Evolutionary conservation across 495 filamentous ascomycete species (phyloP).

Genomic region (Penicillium taxi): DNA sequence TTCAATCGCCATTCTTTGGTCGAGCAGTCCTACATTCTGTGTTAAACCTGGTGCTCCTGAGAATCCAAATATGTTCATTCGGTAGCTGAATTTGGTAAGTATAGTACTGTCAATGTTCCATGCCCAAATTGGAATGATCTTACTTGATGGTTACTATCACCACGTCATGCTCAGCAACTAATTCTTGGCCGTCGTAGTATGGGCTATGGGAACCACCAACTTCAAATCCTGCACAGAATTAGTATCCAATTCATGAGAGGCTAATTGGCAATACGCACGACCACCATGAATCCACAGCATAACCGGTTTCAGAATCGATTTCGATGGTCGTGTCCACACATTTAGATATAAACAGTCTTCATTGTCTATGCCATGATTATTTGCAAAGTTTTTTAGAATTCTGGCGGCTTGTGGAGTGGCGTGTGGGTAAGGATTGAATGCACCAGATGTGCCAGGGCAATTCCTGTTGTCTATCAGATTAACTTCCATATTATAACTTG

Average conservation of each 20-base stretch:
- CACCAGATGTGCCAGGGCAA: constrained; percentile 1
- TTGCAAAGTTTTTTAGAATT: constrained; percentile 23
- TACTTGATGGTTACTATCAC: constrained; percentile 38
- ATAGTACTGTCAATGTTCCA: not conserved
- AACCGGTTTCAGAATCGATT: constrained; percentile 23
- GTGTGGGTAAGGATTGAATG: constrained; percentile 14
- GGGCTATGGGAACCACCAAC: constrained; percentile 25
- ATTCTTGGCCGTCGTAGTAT: constrained; percentile 33
- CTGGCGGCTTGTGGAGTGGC: constrained; percentile 18
- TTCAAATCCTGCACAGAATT: constrained; percentile 16
- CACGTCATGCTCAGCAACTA: constrained; percentile 33
- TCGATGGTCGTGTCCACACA: constrained; percentile 30
- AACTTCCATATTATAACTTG: not conserved
- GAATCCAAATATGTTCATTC: constrained; percentile 46
- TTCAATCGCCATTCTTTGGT: constrained; percentile 40
- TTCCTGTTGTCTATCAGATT: constrained; percentile 2
- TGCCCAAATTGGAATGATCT: not conserved
- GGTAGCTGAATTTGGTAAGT: constrained; percentile 24
- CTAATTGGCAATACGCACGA: constrained; percentile 16
- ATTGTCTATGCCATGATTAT: constrained; percentile 16
- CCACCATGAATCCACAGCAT: constrained; percentile 28
- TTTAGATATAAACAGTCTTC: constrained; percentile 45
- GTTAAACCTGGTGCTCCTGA: constrained; percentile 30
- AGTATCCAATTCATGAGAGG: not conserved
- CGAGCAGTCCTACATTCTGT: constrained; percentile 35